Conservation (phyloP, 2,329 filamentous ascomycete genomes). For the Geosmithia flava region DNA sequence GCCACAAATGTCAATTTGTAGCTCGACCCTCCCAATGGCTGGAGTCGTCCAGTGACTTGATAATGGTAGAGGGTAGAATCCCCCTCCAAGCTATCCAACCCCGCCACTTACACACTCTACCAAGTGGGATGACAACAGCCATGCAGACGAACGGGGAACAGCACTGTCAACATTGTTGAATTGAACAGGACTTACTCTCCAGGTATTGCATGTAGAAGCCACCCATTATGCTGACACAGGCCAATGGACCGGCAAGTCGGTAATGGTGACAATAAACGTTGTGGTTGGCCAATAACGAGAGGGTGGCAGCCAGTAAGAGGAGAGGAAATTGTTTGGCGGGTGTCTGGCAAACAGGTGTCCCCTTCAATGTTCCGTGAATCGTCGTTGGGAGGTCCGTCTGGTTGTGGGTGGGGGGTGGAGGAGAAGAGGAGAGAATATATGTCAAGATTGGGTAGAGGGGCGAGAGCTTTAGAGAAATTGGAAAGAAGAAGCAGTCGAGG, state of each 20-base stretch:
- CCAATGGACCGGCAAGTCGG: slow-evolving; percentile 7
- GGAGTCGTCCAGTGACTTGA: too few relatives aligned
- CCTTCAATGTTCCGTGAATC: background rate
- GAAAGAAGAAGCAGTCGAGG: background rate
- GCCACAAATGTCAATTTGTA: too few relatives aligned
- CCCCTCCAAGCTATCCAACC: background rate
- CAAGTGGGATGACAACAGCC: background rate
- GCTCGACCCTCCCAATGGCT: too few relatives aligned
- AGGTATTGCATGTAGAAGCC: slow-evolving; percentile 64
- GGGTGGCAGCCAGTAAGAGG: background rate
- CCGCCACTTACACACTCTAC: background rate
- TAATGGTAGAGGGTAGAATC: too few relatives aligned
- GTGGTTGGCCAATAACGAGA: background rate
- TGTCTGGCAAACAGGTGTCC: slow-evolving; percentile 4
- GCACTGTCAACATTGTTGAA: background rate
- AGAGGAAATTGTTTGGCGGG: background rate
- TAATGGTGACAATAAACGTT: slow-evolving; percentile 1
- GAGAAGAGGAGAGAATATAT: slow-evolving; percentile 15
- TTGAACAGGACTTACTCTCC: slow-evolving; percentile 49
- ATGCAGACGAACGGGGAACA: background rate
- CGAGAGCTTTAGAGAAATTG: background rate
- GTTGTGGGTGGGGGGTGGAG: slow-evolving; percentile 11
- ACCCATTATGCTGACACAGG: slow-evolving; percentile 33
- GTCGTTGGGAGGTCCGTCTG: slow-evolving; percentile 25
- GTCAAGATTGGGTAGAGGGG: background rate